Base-by-base conservation (phyloP, 1,284 basidiomycete genomes). In the Cutaneotrichosporon sp. region DNA sequence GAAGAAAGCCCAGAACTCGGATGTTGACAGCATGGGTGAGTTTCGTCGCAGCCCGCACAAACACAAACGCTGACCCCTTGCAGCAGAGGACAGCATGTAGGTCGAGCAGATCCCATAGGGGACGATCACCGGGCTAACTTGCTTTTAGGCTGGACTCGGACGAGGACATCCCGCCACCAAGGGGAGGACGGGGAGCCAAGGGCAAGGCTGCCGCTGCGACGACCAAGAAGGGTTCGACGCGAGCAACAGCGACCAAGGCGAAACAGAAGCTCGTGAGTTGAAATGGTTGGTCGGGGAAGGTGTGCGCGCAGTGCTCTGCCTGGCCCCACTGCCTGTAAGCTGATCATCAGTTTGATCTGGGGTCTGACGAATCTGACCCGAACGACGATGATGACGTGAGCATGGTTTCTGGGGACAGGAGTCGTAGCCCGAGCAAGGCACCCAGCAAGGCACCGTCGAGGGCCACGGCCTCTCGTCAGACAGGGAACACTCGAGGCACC, bases 21-120 rank as follows among this genome's bases (percentile, higher is more conserved):
- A 76, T 1, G 84, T 85, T 27, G 91, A 94, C 72, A 93, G 90
- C 16, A 94, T 93, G 90, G 81, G 84, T 81, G 84, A 86, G 84
- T 38, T 10, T 16, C 33, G 22, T 9, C 29, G 8, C 27, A n/a
- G 24, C 16, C 11, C 13, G 24, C 13, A 20, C 38, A 42, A n/a
- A 33, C 16, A 29, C n/a, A 27, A 38, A 29, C 8, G 42, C 59
- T 57, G 38, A 61, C 54, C 4, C 18, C 8, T 24, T 25, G 27
- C 43, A 56, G 59, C 54, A 3, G 55, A 52, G 27, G 60, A 61
- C 45, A 61, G 60, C 55, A 61, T 61, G 60, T 61, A 38, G 13
- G 55, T 38, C n/a, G 31, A n/a, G n/a, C 33, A 43, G 24, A 34
- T 25, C 13, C 11, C 8, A 46, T 38, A 25, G 9, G 22, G 25